These are phyloP conservation scores for Kazachstania taianensis DNA, from an alignment of 805 yeast genomes.

Conservation along the genomic window DNA sequence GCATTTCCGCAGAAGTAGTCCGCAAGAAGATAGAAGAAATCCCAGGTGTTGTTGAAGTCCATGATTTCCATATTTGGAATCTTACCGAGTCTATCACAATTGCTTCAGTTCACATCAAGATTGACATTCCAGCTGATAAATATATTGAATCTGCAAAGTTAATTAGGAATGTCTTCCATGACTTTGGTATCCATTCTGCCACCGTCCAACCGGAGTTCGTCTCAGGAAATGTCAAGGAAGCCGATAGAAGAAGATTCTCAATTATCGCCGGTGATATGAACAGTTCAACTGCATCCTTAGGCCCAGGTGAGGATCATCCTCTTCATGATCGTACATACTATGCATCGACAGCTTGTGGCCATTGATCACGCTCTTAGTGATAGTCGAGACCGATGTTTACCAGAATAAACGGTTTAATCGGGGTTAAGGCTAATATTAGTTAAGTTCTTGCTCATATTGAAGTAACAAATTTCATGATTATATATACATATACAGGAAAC, in stretches of 20 bases:
- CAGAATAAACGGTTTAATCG: no score
- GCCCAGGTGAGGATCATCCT: no score
- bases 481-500: no score
- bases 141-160: slow-evolving; percentile 61
- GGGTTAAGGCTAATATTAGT: no score
- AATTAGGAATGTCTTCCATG: slow-evolving; percentile 72
- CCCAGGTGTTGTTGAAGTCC: slow-evolving; percentile 72
- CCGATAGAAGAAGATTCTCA: slow-evolving; percentile 28
- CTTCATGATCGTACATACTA: slow-evolving; percentile 32
- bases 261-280: slow-evolving; percentile 16
- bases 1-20: slow-evolving; percentile 66
- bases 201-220: slow-evolving; percentile 94
- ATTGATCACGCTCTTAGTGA: slow-evolving; percentile 46
- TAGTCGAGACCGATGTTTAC: slow-evolving; percentile 11
- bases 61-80: slow-evolving; percentile 96
- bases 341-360: slow-evolving; percentile 31
- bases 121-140: slow-evolving; percentile 49
- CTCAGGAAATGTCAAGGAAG: slow-evolving; percentile 24
- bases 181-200: slow-evolving; percentile 81
- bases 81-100: slow-evolving; percentile 77
- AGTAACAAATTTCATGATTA: no score
- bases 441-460: no score
- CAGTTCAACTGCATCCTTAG: no score
- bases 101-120: slow-evolving; percentile 82
- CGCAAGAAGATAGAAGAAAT: slow-evolving; percentile 56